phyloP scores from a whole-genome alignment of 768 basidiomycete genomes.

The Rossbeevera mucosa region DNA sequence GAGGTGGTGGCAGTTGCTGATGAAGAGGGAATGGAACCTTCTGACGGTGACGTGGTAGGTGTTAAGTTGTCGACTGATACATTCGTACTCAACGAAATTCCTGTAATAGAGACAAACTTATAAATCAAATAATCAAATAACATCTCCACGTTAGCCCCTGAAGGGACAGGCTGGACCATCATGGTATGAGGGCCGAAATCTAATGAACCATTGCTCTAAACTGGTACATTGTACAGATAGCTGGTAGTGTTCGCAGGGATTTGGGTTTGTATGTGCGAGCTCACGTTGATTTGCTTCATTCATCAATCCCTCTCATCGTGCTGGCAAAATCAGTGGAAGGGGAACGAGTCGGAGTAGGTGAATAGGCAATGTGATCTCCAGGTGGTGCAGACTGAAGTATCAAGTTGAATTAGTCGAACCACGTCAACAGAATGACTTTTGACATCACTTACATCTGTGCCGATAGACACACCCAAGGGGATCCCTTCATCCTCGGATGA shows the following conservation, averaged over 20 bases:
- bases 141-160: slow-evolving; percentile 1
- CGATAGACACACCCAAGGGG: background rate
- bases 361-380: background rate
- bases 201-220: slow-evolving; percentile 10
- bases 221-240: slow-evolving; percentile 13
- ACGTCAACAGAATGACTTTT: background rate
- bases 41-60: background rate
- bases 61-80: background rate
- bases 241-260: background rate
- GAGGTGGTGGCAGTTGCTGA: background rate
- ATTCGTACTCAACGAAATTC: slow-evolving; percentile 1
- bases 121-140: slow-evolving; percentile 20
- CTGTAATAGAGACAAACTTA: slow-evolving; percentile 7
- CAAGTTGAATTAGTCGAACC: background rate
- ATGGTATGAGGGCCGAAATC: slow-evolving; percentile 4
- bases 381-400: background rate
- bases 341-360: background rate
- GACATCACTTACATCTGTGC: background rate
- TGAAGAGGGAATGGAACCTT: background rate
- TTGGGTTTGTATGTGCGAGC: slow-evolving; percentile 2
- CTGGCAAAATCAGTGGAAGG: background rate
- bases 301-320: background rate
- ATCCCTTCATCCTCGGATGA: background rate
- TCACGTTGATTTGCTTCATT: background rate
- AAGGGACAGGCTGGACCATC: slow-evolving; percentile 4